These are phyloP conservation scores for Crithidia brevicula DNA, from an alignment of 208 protist genomes.

Conservation along the genomic window DNA sequence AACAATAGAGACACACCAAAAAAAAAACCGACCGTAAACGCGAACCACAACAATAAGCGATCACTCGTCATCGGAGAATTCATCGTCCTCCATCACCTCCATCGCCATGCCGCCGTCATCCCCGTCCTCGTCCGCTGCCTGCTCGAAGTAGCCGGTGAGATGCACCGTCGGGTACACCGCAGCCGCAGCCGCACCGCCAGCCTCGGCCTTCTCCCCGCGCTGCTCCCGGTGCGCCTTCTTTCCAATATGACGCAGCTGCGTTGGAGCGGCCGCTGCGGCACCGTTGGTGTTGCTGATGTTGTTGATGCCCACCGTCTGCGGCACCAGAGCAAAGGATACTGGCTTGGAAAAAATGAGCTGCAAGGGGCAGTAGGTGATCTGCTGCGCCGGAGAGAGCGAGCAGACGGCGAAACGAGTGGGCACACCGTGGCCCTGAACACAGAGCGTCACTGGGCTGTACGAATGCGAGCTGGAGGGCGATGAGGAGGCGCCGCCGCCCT, in stretches of 20 bases:
- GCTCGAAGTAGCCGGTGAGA: constrained; percentile 82
- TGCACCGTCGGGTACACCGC: constrained; percentile 59
- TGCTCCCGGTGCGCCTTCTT: constrained; percentile 19
- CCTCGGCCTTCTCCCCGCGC: background rate
- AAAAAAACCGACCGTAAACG: no score
- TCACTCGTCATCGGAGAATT: constrained; percentile 13
- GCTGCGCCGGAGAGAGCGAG: constrained; percentile 46
- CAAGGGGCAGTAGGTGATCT: constrained; percentile 62
- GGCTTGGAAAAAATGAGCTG: constrained; percentile 73
- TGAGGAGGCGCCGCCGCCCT: background rate
- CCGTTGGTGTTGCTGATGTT: background rate
- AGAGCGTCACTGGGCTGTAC: constrained; percentile 63
- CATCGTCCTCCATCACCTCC: constrained; percentile 33
- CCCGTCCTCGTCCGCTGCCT: constrained; percentile 46
- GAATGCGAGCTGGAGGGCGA: constrained; percentile 5
- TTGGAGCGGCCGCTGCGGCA: background rate
- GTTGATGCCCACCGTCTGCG: constrained; percentile 12
- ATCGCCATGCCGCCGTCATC: constrained; percentile 26
- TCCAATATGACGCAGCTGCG: background rate
- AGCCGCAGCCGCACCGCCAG: background rate
- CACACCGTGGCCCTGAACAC: constrained; percentile 68
- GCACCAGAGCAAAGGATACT: constrained; percentile 66
- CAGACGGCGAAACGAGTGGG: constrained; percentile 65
- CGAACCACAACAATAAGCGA: no score
- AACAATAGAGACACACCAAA: no score